These are phyloP conservation scores for Croton laevigatus DNA, from an alignment of 441 rosid species.

Conservation along the genomic window DNA sequence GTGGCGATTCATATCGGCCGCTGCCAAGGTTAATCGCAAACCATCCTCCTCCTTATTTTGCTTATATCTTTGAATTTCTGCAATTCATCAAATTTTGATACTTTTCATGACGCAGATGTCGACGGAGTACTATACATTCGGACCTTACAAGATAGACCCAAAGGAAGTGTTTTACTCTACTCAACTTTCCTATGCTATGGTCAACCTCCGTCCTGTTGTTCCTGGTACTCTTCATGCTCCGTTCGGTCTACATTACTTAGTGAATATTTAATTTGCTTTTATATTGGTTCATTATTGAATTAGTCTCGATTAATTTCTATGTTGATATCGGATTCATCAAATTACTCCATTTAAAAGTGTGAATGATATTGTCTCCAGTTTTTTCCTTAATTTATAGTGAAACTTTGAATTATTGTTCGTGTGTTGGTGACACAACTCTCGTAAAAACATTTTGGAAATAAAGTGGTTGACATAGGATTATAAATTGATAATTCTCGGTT, in stretches of 20 bases:
- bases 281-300: not conserved
- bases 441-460: not conserved
- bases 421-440: not conserved
- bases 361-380: not conserved
- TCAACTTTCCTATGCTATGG: constrained; percentile 56
- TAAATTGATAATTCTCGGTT: too few relatives aligned
- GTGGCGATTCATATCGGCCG: not conserved
- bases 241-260: not conserved
- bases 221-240: constrained; percentile 34
- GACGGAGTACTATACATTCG: constrained; percentile 37
- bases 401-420: not conserved
- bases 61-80: not conserved
- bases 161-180: constrained; percentile 63
- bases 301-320: not conserved
- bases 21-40: not conserved
- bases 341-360: not conserved
- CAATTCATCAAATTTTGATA: not conserved
- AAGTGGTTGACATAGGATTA: not conserved
- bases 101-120: constrained; percentile 32
- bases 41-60: not conserved
- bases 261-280: not conserved
- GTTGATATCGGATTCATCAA: not conserved
- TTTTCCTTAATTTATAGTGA: not conserved
- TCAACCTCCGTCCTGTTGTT: constrained; percentile 64
- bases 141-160: constrained; percentile 54